A percentile compares a stretch with the other conserved stretches of the same genome.
Conservation (phyloP, 139 green algal genomes). For the Coelastrella sp. region DNA sequence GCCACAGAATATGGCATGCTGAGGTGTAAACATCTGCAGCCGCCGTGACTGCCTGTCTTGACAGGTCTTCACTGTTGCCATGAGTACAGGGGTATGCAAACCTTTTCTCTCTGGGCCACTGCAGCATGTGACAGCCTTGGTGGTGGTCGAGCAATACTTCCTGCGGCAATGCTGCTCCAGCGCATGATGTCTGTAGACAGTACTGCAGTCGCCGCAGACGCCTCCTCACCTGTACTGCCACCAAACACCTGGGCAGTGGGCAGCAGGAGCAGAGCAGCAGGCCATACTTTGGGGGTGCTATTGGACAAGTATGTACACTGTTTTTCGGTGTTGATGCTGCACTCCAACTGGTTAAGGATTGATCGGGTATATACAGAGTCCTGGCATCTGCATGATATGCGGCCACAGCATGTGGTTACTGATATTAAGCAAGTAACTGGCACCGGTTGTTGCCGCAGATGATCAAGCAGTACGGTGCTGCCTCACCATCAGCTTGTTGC, state of each 20-base stretch:
- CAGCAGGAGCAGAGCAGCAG: neutral
- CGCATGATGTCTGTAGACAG: slow-evolving; percentile 35
- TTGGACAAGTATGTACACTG: too few species aligned
- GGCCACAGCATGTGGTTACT: too few species aligned
- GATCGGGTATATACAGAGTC: too few species aligned
- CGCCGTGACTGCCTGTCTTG: neutral
- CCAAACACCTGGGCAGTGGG: slow-evolving; percentile 38
- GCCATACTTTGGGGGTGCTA: neutral
- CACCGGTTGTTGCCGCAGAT: too few species aligned
- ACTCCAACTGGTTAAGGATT: too few species aligned
- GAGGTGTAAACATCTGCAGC: too few species aligned
- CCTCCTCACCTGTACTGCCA: slow-evolving; percentile 48
- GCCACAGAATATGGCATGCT: too few species aligned
- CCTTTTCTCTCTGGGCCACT: slow-evolving; percentile 66
- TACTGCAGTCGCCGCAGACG: neutral
- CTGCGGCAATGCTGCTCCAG: neutral
- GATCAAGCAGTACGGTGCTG: too few species aligned
- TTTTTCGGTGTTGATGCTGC: too few species aligned
- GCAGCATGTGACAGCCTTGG: slow-evolving; percentile 61
- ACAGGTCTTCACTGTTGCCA: neutral
- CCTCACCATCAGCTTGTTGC: slow-evolving; percentile 63
- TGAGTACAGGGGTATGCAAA: neutral
- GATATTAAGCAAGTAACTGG: too few species aligned
- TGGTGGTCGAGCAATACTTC: slow-evolving; percentile 50
- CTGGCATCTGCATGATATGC: too few species aligned